Base-by-base conservation (phyloP, 371 early-diverging fungal genomes). In the Fennellomyces sp. region DNA sequence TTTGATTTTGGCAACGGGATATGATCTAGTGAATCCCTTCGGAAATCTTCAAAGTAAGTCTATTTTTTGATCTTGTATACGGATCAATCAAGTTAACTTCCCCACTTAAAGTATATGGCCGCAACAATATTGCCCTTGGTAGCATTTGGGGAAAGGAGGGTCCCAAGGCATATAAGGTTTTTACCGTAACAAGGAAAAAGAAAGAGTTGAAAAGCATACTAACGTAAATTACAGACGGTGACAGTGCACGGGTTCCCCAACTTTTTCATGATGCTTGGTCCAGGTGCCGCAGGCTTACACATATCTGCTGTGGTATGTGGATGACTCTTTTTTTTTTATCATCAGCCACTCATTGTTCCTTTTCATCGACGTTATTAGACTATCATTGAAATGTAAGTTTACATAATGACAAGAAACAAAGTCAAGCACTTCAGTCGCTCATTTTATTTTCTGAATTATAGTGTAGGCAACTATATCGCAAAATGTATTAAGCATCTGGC, bases 131-230 rank as follows among this genome's bases (percentile, higher is more conserved):
- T n/a, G n/a, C n/a, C n/a, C n/a, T n/a, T n/a, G n/a, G n/a, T n/a
- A n/a, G n/a, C n/a, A n/a, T n/a, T n/a, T n/a, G n/a, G n/a, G n/a
- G n/a, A n/a, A n/a, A n/a, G n/a, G n/a, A n/a, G n/a, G n/a, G n/a
- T n/a, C n/a, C n/a, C n/a, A n/a, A n/a, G n/a, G n/a, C n/a, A n/a
- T n/a, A n/a, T n/a, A n/a, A n/a, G n/a, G n/a, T n/a, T n/a, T n/a
- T n/a, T 11, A 11, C 10, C n/a, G n/a, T 36, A 36, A 11, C 10
- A 11, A 36, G 10, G n/a, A 11, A n/a, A 71, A 77, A n/a, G n/a
- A 58, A 54, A 70, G n/a, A 75, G 70, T 52, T 21, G 64, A 28
- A 15, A 69, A 27, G 56, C 69, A 23, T 72, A 78, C 10, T 74
- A 76, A 10, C 60, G 60, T 51, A 36, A n/a, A n/a, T n/a, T n/a